Evolutionary conservation across 345 rosid genomes (phyloP), one percentile per base, ranked within the genome.

Genomic region (Salix udensis): DNA sequence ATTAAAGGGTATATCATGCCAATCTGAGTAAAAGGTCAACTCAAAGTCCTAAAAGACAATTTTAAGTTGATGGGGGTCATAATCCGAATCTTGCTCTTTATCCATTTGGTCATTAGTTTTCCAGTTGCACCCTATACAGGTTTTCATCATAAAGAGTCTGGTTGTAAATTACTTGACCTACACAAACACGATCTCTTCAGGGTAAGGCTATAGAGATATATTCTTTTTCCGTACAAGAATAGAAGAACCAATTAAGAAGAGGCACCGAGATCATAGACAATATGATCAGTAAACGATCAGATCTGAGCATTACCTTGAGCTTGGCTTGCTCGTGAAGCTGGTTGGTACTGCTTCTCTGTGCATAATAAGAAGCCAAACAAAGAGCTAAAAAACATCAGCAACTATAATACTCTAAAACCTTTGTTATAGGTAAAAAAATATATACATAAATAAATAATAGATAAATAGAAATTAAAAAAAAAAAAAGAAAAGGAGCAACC

Each of bases 301-400:
- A 58, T 11, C 62, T n/a, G 46, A 70, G 15, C 26, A 26, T 80
- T 85, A 86, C 92, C 92, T 87, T 74, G 90, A 83, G 84, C 78
- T 78, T 77, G 84, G 74, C 77, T 78, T 31, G 78, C 83, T 80
- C 52, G 78, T 42, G 64, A 71, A 78, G 76, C 48, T 36, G 83
- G 85, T 24, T 84, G 88, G 78, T 76, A 83, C 82, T 85, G 91
- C 83, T 88, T 85, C 76, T 85, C 89, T 84, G 80, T 8, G 69
- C 58, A 73, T 30, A 42, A 77, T 24, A 69, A 74, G 42, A 52
- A 55, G 65, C 58, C 12, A 58, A 44, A 12, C 15, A 61, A 72
- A 12, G 2, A 13, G 4, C 34, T 36, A 28, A 70, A 23, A 40
- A 65, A 28, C 8, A 37, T 21, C 2, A 65, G 39, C 15, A 55